A percentile compares a stretch with the other conserved stretches of the same genome.
phyloP scores from a whole-genome alignment of 345 rosid genomes.

The Angophora floribunda region DNA sequence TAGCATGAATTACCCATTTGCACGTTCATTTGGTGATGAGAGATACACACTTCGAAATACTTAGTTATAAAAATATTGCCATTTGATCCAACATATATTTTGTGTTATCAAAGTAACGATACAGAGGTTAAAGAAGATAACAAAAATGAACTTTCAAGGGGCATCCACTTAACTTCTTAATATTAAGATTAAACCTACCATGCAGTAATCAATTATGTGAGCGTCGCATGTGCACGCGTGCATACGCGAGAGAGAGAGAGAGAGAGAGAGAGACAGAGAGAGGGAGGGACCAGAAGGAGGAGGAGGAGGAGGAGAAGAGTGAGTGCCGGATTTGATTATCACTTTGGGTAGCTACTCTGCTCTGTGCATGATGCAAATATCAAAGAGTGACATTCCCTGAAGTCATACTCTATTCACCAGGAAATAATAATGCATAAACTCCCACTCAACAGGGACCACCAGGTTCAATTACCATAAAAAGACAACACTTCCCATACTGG shows the following conservation, averaged over 20 bases:
- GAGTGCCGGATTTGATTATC: not conserved
- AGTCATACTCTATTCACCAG: not conserved
- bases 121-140: not conserved
- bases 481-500: not conserved
- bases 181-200: not conserved
- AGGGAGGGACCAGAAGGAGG: not conserved
- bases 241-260: not conserved
- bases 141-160: not conserved
- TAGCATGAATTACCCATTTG: not conserved
- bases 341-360: not conserved
- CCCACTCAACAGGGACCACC: not conserved
- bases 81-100: not conserved
- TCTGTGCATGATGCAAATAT: not conserved
- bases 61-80: not conserved
- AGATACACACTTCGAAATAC: not conserved
- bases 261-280: not conserved
- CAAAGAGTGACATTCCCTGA: not conserved
- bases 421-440: not conserved
- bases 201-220: not conserved
- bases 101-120: not conserved
- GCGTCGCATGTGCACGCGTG: accelerated
- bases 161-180: not conserved
- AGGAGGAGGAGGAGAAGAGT: not conserved
- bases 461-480: not conserved
- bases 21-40: not conserved